phyloP scores from a whole-genome alignment of 352 stramenopile species.

The Phytophthora crassamura region DNA sequence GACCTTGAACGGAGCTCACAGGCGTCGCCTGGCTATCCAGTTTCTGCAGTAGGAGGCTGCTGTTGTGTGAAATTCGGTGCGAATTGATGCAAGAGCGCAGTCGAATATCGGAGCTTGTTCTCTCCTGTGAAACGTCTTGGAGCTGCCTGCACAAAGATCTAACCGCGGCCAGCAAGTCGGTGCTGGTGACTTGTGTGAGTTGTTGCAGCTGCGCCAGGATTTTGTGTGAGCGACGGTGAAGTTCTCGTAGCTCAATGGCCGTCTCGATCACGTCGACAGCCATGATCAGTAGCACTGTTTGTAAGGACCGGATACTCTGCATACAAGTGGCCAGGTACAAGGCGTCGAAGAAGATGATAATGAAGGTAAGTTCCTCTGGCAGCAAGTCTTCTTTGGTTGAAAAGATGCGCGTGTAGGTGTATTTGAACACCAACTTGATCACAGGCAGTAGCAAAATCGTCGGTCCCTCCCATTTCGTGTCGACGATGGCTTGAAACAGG shows the following conservation, averaged over 20 bases:
- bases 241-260: not conserved
- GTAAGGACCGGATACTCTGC: not conserved
- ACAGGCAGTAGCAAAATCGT: not conserved
- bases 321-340: not conserved
- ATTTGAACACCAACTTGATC: not conserved
- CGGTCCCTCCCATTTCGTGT: not conserved
- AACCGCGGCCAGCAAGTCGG: not conserved
- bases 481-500: not conserved
- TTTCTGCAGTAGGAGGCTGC: too few species aligned
- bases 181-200: too few species aligned
- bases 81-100: too few species aligned
- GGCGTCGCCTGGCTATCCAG: too few species aligned
- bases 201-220: not conserved
- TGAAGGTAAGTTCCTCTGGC: not conserved
- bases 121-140: too few species aligned
- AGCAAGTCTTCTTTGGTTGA: slow-evolving; percentile 1
- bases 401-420: not conserved
- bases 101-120: too few species aligned
- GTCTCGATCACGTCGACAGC: too few species aligned
- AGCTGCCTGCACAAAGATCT: too few species aligned
- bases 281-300: not conserved
- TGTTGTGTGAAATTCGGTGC: too few species aligned
- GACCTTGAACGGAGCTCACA: too few species aligned
- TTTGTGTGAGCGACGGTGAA: not conserved
- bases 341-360: not conserved